phyloP scores from a whole-genome alignment of 1,284 basidiomycete genomes.

The Trichosporon sp. region DNA sequence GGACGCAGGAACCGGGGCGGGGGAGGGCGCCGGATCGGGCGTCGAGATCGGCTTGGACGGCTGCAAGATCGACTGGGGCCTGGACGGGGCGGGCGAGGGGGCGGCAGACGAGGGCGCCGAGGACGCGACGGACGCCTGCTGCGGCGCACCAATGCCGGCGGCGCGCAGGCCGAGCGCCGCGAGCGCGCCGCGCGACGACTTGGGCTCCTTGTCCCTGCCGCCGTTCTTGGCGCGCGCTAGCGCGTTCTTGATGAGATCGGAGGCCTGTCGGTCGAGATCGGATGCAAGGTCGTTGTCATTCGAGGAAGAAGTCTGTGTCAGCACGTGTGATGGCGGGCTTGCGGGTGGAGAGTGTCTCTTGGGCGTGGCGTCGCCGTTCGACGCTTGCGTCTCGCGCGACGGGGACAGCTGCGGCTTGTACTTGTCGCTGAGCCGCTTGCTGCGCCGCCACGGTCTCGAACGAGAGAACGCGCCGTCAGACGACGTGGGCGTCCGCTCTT shows the following conservation, averaged over 20 bases:
- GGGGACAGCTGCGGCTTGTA: background rate
- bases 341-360: background rate
- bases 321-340: background rate
- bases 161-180: constrained; percentile 39
- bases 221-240: constrained; percentile 4
- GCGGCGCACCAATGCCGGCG: constrained; percentile 26
- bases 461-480: background rate
- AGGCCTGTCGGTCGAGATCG: constrained; percentile 13
- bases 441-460: background rate
- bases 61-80: constrained; percentile 22
- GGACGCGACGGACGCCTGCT: background rate
- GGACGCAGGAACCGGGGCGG: background rate
- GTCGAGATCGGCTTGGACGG: constrained; percentile 27
- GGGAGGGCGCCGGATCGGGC: background rate
- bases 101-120: background rate
- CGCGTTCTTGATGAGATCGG: constrained; percentile 19
- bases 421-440: background rate
- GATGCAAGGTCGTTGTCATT: background rate
- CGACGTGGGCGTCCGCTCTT: background rate
- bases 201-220: constrained; percentile 3
- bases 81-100: background rate
- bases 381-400: background rate
- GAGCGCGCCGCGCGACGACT: constrained; percentile 31
- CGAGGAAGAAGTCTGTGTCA: constrained; percentile 20
- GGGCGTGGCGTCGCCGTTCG: background rate